These are phyloP conservation scores for Kondoa malvinella DNA, from an alignment of 768 basidiomycete species.

Conservation along the genomic window DNA sequence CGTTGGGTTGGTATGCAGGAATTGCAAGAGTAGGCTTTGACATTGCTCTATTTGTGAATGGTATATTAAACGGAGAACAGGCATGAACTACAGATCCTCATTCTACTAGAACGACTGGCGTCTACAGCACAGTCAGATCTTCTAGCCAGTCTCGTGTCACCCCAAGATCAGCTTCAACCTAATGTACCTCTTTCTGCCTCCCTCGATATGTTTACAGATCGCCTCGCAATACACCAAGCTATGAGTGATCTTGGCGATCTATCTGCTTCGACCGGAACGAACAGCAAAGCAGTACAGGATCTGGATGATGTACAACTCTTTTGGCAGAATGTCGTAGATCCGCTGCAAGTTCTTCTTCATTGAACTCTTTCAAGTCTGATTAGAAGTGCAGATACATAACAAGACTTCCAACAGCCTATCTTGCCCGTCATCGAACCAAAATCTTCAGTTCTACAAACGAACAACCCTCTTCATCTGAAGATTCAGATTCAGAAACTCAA, in stretches of 20 bases:
- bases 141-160: neutral
- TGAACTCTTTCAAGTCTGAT: no score
- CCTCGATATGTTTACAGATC: constrained; percentile 3
- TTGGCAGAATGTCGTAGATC: neutral
- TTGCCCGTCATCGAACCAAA: neutral
- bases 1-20: neutral
- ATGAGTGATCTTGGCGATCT: neutral
- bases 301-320: constrained; percentile 4
- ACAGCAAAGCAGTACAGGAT: neutral
- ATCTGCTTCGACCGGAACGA: neutral
- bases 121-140: neutral
- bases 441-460: neutral
- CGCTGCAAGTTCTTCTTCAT: neutral
- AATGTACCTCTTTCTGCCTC: no score
- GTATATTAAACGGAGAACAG: neutral
- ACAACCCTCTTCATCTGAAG: neutral
- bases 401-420: neutral
- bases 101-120: neutral
- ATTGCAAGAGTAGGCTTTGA: neutral
- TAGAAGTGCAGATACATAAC: neutral
- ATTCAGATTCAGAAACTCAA: neutral
- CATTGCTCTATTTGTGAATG: neutral
- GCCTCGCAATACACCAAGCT: constrained; percentile 6
- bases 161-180: neutral
- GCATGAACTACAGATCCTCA: constrained; percentile 5